Conservation (phyloP, 495 filamentous ascomycete species). For the Penicillium turbatum region DNA sequence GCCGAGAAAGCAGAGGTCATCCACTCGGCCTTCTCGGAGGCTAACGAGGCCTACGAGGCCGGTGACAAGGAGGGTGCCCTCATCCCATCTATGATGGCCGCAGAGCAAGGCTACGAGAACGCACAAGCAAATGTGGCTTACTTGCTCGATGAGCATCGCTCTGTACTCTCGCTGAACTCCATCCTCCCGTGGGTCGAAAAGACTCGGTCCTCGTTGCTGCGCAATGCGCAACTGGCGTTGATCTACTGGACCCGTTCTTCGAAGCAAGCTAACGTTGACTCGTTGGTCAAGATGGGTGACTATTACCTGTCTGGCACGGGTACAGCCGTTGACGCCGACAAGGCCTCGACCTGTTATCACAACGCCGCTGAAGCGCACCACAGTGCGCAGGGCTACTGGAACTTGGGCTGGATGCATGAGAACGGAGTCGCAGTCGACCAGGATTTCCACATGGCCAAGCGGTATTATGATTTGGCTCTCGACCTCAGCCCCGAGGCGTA, state of each 20-base stretch:
- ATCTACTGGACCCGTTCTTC: constrained; percentile 97
- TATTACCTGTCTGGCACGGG: constrained; percentile 86
- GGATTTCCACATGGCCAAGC: constrained; percentile 95
- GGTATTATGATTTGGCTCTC: constrained; percentile 88
- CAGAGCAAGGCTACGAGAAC: constrained; percentile 92
- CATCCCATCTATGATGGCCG: constrained; percentile 82
- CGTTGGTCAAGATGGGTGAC: constrained; percentile 96
- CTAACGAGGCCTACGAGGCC: constrained; percentile 76
- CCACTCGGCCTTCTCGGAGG: constrained; percentile 79
- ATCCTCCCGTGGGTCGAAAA: constrained; percentile 41
- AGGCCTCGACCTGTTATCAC: constrained; percentile 88
- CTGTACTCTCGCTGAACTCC: constrained; percentile 50
- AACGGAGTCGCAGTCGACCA: constrained; percentile 91
- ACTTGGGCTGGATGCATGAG: constrained; percentile 99
- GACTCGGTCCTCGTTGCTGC: constrained; percentile 48
- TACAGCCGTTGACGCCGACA: constrained; percentile 64
- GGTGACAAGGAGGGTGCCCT: constrained; percentile 86
- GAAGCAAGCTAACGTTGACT: constrained; percentile 89
- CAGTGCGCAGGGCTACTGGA: constrained; percentile 93
- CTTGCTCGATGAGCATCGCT: constrained; percentile 77
- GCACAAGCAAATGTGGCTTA: constrained; percentile 94
- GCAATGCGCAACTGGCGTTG: constrained; percentile 72
- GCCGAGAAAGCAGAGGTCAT: constrained; percentile 83
- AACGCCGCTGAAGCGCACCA: constrained; percentile 85
- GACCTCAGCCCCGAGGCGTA: constrained; percentile 92